A percentile compares a stretch with the other conserved stretches of the same genome.
These are phyloP conservation scores for Herpetospermum pedunculosum DNA, from an alignment of 306 rosid species.

Conservation along the genomic window DNA sequence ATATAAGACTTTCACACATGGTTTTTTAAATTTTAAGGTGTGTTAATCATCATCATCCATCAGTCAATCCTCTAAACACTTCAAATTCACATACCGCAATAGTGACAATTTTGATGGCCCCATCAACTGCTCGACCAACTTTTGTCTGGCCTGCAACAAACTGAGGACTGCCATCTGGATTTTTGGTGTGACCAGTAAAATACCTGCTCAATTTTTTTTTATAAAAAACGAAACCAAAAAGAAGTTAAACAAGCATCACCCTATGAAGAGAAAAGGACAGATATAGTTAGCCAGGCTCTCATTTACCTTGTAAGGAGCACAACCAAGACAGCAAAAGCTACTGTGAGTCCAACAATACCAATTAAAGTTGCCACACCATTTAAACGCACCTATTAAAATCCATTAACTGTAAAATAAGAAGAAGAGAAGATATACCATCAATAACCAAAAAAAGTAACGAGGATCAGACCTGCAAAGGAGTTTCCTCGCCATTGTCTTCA, in stretches of 20 bases:
- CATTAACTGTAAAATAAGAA: slow-evolving; percentile 17
- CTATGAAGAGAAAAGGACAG: not conserved
- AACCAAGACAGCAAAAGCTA: slow-evolving; percentile 63
- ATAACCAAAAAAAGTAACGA: not conserved
- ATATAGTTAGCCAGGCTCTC: slow-evolving; percentile 1
- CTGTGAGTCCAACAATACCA: slow-evolving; percentile 86
- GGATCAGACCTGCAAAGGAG: slow-evolving; percentile 76
- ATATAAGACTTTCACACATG: not conserved
- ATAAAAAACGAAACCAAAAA: not conserved
- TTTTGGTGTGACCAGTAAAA: slow-evolving; percentile 76
- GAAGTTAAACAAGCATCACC: not conserved
- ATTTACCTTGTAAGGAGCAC: slow-evolving; percentile 70
- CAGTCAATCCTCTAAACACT: not conserved
- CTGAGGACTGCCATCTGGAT: slow-evolving; percentile 26
- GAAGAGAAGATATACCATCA: slow-evolving; percentile 11
- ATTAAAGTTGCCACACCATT: slow-evolving; percentile 96
- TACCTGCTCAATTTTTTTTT: slow-evolving; percentile 32
- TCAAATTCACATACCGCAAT: slow-evolving; percentile 56
- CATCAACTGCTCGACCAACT: slow-evolving; percentile 59
- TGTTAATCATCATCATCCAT: not conserved
- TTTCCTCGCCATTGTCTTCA: slow-evolving; percentile 97
- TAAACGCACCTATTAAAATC: slow-evolving; percentile 50
- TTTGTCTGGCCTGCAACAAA: slow-evolving; percentile 63
- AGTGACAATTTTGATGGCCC: slow-evolving; percentile 81
- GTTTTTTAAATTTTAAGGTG: not conserved